Conservation (phyloP, 2,329 filamentous ascomycete species). For the Beauveria sp. region DNA sequence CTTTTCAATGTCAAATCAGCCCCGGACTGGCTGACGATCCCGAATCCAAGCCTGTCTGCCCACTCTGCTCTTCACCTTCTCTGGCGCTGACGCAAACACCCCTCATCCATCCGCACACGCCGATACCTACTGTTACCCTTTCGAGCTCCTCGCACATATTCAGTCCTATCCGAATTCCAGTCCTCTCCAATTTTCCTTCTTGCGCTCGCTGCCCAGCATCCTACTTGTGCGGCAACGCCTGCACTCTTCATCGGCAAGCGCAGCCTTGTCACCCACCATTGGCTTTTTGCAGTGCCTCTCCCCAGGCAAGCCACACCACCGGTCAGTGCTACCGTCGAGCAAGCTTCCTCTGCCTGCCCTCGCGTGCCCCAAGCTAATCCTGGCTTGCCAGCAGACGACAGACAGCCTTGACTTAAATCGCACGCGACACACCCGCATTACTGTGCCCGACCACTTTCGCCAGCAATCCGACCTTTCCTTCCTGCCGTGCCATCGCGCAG, state of each 20-base stretch:
- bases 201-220: not conserved
- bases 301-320: not conserved
- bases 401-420: not conserved
- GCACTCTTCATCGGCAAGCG: not conserved
- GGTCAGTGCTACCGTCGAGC: not conserved
- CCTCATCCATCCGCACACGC: conserved; percentile 5
- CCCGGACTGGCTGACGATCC: not conserved
- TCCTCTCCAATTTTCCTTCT: not conserved
- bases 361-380: not conserved
- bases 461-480: not conserved
- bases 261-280: not conserved
- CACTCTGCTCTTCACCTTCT: not conserved
- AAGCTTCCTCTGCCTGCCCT: not conserved
- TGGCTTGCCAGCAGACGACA: not conserved
- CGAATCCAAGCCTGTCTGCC: not conserved
- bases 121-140: not conserved
- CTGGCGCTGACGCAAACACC: conserved; percentile 7
- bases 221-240: not conserved
- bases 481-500: not conserved
- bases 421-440: conserved; percentile 6
- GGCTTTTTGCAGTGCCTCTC: not conserved
- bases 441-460: not conserved
- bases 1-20: not conserved
- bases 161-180: not conserved
- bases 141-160: not conserved